Base-by-base conservation (phyloP, 495 filamentous ascomycete genomes). In the Podospora conica region DNA sequence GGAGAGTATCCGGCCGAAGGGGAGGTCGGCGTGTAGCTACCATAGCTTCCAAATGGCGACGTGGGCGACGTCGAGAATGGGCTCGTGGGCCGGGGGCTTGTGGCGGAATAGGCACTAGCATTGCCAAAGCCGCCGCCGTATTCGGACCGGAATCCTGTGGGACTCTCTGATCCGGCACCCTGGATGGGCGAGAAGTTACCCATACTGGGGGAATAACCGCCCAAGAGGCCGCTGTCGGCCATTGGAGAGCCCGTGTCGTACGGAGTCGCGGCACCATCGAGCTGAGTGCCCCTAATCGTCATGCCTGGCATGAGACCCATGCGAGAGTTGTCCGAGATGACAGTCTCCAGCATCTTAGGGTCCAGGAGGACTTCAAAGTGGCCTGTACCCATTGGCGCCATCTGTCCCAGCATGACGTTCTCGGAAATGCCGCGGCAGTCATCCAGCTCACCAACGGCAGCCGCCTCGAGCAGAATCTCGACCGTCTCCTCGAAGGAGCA, bases 401-500 rank as follows among this genome's bases (percentile, higher is more conserved):
- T 85, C 76, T 99, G 95, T 66, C 95, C 95, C 69, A 99, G 83
- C 86, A 99, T 98, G 78, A 99, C 87, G 77, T 99, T 99, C 81
- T 99, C 95, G 1, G 94, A 97, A 24, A 99, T 91, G 81, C 95
- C 95, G 64, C 91, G 90, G 81, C 96, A 98, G 76, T 99, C 94
- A 71, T 99, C 95, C 21, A 98, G 84, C 76, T 99, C 95, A 73
- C 95, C 95, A 54, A 89, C 88, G 53, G 92, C 91, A 53, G 95
- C 95, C 48, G 95, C 95, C 66, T 99, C 95, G 28, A 97, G 84
- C 25, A 99, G 81, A 79, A 99, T 99, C 75, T 99, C 95, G 31
- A 99, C 95, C 0, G 95, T 99, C 72, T 99, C 96, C 80, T 99
- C 95, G 79, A 99, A 99, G 9, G 95, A 99, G 82, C 95, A 99